A percentile compares a stretch with the other conserved stretches of the same genome.
phyloP scores from a whole-genome alignment of 177 flowering plant genomes.

The Vitis hybrid region DNA sequence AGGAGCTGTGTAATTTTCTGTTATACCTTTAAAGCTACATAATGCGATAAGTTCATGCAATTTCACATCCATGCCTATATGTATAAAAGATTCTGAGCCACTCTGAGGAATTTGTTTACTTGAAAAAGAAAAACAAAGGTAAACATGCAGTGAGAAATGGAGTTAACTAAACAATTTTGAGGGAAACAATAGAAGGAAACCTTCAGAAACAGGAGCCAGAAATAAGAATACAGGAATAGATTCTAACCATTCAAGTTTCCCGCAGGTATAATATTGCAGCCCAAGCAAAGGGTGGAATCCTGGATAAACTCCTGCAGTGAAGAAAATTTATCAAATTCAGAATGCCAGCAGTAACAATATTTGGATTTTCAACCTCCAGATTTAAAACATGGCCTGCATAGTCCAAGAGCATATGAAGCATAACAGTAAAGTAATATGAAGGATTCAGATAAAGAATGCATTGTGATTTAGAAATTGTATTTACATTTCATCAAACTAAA shows the following conservation, averaged over 20 bases:
- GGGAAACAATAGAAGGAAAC: not conserved
- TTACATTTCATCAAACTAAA: no score
- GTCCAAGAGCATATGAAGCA: not conserved
- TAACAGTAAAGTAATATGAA: no score
- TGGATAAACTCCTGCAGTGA: conserved; percentile 70
- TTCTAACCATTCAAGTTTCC: conserved; percentile 90
- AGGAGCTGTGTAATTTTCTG: no score
- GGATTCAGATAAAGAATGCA: no score
- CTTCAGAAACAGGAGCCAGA: not conserved
- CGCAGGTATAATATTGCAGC: conserved; percentile 83
- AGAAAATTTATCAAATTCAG: conserved; percentile 7
- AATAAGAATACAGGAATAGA: not conserved
- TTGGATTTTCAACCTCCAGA: not conserved
- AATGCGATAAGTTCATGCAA: no score
- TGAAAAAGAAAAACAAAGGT: no score
- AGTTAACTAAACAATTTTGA: not conserved
- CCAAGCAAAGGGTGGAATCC: conserved; percentile 82
- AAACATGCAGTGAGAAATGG: not conserved
- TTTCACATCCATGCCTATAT: no score
- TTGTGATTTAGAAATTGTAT: no score
- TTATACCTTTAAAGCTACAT: no score
- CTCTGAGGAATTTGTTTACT: no score
- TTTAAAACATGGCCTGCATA: not conserved
- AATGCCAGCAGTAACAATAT: not conserved
- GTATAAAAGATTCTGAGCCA: no score